Evolutionary conservation across 805 yeast species (phyloP), one percentile per base, ranked within the genome.

Genomic region (Ogataea dorogensis): DNA sequence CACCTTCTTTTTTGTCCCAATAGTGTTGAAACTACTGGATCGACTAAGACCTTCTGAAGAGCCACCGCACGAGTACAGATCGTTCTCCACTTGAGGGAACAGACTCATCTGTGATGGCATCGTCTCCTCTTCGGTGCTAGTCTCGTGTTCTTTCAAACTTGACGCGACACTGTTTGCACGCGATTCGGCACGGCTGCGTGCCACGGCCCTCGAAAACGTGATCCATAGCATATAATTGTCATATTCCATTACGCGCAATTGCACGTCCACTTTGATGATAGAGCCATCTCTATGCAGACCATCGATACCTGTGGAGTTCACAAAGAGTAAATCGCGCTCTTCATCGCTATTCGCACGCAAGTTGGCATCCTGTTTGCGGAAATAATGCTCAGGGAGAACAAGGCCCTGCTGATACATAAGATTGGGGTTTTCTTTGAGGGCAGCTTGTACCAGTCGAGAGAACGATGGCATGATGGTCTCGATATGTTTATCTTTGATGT

Each of bases 371-470:
- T 77, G 69, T 46, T 80, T 79, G 44, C 97, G 72, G 63, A 91
- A 88, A 55, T 84, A 82, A 60, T 88, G 96, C 58, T 89, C 98
- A 0, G 97, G 95, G 9, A 89, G 64, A 0, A 89, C 96, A 33
- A 86, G 61, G 1, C 96, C 96, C 0, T 82, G 75, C 20, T 61
- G 58, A 17, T 46, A 44, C 38, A 56, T 60, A 43, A 74, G 42
- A 13, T 61, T 51, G 17, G 71, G 66, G 45, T 67, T 65, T 20
- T 70, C 64, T 5, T 33, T 42, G 11, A 69, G 54, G 5, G 80
- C 77, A 14, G 54, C 44, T 2, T 60, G 55, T 32, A 79, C 53
- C 14, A 77, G 61, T 3, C 61, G 58, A 2, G 71, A 54, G 51
- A 87, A 86, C 12, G 70, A 63, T 5, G 94, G 95, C 17, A 87